These are phyloP conservation scores for Globisporangium barbulae DNA, from an alignment of 352 stramenopile genomes.

Conservation along the genomic window DNA sequence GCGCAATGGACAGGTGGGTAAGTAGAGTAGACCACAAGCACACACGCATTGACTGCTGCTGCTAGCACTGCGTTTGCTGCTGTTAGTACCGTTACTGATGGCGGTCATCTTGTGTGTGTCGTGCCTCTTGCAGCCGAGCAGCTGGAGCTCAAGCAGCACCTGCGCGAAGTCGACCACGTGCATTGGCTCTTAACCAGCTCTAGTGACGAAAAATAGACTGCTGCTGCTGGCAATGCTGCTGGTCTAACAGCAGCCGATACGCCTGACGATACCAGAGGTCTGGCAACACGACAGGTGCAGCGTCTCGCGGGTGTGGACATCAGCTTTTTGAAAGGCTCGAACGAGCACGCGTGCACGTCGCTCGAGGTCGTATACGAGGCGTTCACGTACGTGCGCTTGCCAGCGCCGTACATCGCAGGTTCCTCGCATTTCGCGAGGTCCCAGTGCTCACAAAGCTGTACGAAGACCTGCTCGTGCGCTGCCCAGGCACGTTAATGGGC, in stretches of 20 bases:
- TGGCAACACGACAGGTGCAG: conserved; percentile 19
- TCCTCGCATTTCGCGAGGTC: conserved; percentile 80
- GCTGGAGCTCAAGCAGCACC: conserved; percentile 47
- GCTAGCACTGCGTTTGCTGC: too few relatives aligned
- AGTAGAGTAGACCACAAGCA: neutral
- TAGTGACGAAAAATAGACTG: neutral
- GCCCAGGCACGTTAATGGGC: conserved; percentile 33
- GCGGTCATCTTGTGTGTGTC: neutral
- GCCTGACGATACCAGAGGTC: neutral
- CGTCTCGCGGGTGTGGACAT: conserved; percentile 79
- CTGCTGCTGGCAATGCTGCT: neutral
- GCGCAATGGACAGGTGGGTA: conserved; percentile 18
- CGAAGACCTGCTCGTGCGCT: conserved; percentile 43
- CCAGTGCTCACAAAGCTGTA: conserved; percentile 70
- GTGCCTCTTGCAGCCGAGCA: conserved; percentile 35
- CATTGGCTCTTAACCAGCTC: conserved; percentile 32
- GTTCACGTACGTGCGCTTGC: conserved; percentile 81
- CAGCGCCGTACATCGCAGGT: conserved; percentile 72
- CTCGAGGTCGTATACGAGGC: conserved; percentile 75
- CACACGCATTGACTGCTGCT: neutral
- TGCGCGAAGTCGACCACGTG: conserved; percentile 41
- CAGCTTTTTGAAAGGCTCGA: conserved; percentile 79
- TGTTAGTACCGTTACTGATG: too few relatives aligned
- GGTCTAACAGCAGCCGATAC: neutral
- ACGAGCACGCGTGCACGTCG: conserved; percentile 73